Base-by-base conservation (phyloP, 352 stramenopile genomes). In the Globisporangium middletonii region DNA sequence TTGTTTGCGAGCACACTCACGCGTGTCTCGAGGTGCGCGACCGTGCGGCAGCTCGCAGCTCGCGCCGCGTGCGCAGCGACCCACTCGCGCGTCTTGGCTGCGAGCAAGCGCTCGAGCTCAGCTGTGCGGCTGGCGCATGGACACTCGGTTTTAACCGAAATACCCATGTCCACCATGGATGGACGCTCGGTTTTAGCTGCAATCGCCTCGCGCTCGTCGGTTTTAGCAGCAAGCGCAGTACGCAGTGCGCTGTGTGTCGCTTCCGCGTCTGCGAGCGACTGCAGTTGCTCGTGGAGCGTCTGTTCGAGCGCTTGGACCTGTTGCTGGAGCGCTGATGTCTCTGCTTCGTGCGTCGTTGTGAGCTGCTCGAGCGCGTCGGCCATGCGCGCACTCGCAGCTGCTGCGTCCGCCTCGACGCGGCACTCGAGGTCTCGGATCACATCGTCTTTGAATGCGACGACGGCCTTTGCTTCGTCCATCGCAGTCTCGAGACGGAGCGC, bases 381-480 rank as follows among this genome's bases (percentile, higher is more conserved):
- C 6, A 50, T 27, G 0, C 37, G 56, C 11, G 48, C 28, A 27
- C 47, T 55, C 5, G 47, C 42, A 3, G 47, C 16, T 12, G n/a
- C 28, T 16, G 49, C 55, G 50, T 83, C 65, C 1, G 33, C 33
- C 27, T 68, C 53, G 1, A 86, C 50, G 23, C 65, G 62, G n/a
- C 55, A 50, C 33, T 90, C 65, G 12, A 90, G 50, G 5, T 79
- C 73, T 33, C 60, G 45, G 57, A 91, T 91, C 12, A 77, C 62
- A 5, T 60, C 46, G 44, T 91, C 78, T 64, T 91, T 91, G 48
- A 76, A 77, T 28, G 73, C 73, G 9, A 91, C 82, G 26, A 91
- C 81, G 35, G 70, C 68, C 53, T 91, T 86, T 8, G 81, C 77
- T 58, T 91, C 72, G 23, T 77, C 30, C 76, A 90, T 90, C 1